Percentiles rank a stretch among this genome's conserved stretches.
Conservation (phyloP, 2,329 filamentous ascomycete species). For the Xylaria sp. region DNA sequence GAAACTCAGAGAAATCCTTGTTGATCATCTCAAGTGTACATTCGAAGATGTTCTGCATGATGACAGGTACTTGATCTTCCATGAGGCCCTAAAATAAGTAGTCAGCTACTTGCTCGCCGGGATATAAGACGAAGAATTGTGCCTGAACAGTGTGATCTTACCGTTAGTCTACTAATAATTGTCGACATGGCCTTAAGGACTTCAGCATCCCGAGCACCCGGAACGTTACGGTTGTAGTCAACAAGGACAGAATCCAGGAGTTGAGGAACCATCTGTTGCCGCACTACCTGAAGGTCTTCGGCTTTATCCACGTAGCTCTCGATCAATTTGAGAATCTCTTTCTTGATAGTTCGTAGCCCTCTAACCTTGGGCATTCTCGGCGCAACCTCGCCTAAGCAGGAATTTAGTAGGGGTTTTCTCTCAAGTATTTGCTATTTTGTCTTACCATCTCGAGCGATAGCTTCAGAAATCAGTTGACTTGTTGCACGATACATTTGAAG, state of each 20-base stretch:
- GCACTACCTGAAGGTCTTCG: constrained; percentile 93
- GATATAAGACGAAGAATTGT: constrained; percentile 47
- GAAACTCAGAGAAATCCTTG: constrained; percentile 99
- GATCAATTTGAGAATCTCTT: constrained; percentile 98
- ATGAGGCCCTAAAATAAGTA: constrained; percentile 74
- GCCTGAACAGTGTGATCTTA: constrained; percentile 61
- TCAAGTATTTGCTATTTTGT: background rate
- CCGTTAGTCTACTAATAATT: constrained; percentile 94
- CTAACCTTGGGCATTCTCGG: constrained; percentile 98
- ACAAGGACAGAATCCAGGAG: constrained; percentile 92
- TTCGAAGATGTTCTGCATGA: constrained; percentile 99
- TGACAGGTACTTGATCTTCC: constrained; percentile 97
- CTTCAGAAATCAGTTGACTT: constrained; percentile 94
- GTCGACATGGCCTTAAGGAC: constrained; percentile 98
- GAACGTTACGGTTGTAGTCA: constrained; percentile 97
- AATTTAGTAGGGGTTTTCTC: constrained; percentile 49
- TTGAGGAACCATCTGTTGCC: constrained; percentile 93
- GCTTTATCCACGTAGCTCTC: constrained; percentile 99
- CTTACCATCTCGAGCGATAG: constrained; percentile 84
- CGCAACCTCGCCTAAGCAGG: constrained; percentile 77
- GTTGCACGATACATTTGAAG: constrained; percentile 98
- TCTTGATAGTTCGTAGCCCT: constrained; percentile 96
- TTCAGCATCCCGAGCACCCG: constrained; percentile 94
- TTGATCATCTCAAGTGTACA: constrained; percentile 99
- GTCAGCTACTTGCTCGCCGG: constrained; percentile 33